Evolutionary conservation across 352 stramenopile species (phyloP).

Genomic region (Saprolegnia parasitica): DNA sequence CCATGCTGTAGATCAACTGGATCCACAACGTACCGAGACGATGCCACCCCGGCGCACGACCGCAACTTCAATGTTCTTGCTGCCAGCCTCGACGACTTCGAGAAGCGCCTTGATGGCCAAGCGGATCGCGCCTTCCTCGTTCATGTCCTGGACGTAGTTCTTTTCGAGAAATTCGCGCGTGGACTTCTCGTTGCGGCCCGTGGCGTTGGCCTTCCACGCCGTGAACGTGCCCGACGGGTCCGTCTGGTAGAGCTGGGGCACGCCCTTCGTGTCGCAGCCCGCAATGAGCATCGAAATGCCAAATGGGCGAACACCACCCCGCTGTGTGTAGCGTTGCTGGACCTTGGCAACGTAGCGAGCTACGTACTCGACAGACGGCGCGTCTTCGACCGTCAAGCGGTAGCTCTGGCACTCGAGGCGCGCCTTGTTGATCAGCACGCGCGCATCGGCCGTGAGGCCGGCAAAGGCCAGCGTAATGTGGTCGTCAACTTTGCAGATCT

Average conservation of each 20-base stretch:
- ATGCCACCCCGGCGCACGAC: slow-evolving; percentile 81
- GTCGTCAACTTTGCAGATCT: slow-evolving; percentile 99
- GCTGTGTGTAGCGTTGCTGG: slow-evolving; percentile 98
- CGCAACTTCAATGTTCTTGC: slow-evolving; percentile 99
- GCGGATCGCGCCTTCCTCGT: slow-evolving; percentile 87
- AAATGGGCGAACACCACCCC: slow-evolving; percentile 97
- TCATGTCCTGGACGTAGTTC: slow-evolving; percentile 92
- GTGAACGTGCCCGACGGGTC: slow-evolving; percentile 98
- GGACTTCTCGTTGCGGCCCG: slow-evolving; percentile 96
- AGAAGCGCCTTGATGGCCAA: slow-evolving; percentile 95
- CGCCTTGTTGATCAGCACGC: slow-evolving; percentile 97
- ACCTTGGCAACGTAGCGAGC: slow-evolving; percentile 95
- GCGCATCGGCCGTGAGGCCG: slow-evolving; percentile 96
- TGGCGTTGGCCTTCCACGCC: slow-evolving; percentile 98
- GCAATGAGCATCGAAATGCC: slow-evolving; percentile 97
- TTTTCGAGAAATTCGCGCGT: slow-evolving; percentile 99
- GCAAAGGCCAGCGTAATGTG: slow-evolving; percentile 98
- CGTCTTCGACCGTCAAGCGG: slow-evolving; percentile 94
- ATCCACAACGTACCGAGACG: slow-evolving; percentile 46
- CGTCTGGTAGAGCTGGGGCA: slow-evolving; percentile 97
- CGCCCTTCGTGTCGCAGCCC: slow-evolving; percentile 88
- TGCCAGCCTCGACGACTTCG: slow-evolving; percentile 97
- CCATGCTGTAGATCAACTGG: background rate
- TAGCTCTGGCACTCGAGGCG: slow-evolving; percentile 98
- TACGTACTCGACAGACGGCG: slow-evolving; percentile 95